Conservation (phyloP, 1,284 basidiomycete genomes). For the Cryptococcus jaspeensis region DNA sequence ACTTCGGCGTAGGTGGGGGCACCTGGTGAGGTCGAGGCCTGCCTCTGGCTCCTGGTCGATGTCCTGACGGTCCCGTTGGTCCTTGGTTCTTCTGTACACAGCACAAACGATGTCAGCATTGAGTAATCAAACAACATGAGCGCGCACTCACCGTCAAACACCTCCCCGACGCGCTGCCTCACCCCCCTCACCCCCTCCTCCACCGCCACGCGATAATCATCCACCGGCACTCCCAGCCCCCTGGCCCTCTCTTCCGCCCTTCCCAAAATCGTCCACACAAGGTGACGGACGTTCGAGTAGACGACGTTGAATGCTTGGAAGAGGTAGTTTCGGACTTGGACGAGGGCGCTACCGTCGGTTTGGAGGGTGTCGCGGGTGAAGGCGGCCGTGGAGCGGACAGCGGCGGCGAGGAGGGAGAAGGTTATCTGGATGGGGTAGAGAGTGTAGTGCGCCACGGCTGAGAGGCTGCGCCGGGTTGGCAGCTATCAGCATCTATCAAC, state of each 20-base stretch:
- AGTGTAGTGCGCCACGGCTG: no score
- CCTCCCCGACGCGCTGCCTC: conserved; percentile 10
- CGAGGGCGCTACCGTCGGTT: neutral
- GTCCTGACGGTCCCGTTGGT: neutral
- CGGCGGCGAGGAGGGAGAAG: neutral
- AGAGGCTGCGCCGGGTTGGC: no score
- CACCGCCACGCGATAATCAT: conserved; percentile 14
- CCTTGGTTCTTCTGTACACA: neutral
- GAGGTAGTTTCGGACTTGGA: conserved; percentile 4
- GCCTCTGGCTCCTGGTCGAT: neutral
- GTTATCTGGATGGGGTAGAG: no score
- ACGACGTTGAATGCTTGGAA: conserved; percentile 2
- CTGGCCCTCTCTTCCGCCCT: conserved; percentile 20
- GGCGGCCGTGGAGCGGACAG: neutral
- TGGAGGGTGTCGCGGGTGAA: neutral
- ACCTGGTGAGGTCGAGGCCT: conserved; percentile 1
- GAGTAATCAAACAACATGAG: no score
- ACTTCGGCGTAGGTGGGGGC: conserved; percentile 27
- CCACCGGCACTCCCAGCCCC: conserved; percentile 28
- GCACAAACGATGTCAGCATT: neutral
- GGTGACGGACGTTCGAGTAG: conserved; percentile 5
- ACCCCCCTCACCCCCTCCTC: conserved; percentile 7
- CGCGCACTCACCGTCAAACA: conserved; percentile 1
- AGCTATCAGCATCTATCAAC: no score
- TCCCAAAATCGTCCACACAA: neutral